These are phyloP conservation scores for Stevia rebaudiana DNA, from an alignment of 140 eudicot genomes.

Conservation along the genomic window DNA sequence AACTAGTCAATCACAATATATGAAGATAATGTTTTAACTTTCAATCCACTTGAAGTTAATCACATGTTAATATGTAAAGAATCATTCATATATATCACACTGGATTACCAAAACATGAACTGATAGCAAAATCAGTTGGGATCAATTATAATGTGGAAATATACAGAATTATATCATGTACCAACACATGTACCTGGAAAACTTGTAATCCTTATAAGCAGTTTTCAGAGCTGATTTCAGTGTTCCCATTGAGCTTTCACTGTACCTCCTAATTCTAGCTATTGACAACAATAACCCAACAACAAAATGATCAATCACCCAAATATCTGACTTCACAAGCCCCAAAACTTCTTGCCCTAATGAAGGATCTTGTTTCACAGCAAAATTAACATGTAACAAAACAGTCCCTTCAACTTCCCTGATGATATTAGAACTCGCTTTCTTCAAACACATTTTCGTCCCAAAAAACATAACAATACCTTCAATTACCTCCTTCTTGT, in stretches of 20 bases:
- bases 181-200: slow-evolving; percentile 40
- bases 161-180: neutral
- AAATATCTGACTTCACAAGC: slow-evolving; percentile 46
- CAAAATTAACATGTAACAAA: slow-evolving; percentile 77
- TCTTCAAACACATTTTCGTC: slow-evolving; percentile 26
- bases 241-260: slow-evolving; percentile 59
- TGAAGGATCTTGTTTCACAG: slow-evolving; percentile 88
- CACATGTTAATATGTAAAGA: neutral
- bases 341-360: slow-evolving; percentile 72
- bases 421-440: slow-evolving; percentile 32
- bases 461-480: slow-evolving; percentile 69
- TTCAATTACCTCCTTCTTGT: slow-evolving; percentile 55
- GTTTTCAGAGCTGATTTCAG: slow-evolving; percentile 49
- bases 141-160: neutral
- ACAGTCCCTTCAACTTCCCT: slow-evolving; percentile 89
- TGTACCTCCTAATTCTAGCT: slow-evolving; percentile 62
- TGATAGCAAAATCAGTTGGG: neutral
- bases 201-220: slow-evolving; percentile 64
- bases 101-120: neutral
- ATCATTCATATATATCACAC: neutral
- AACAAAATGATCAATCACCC: slow-evolving; percentile 55
- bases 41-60: neutral
- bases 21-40: neutral
- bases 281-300: slow-evolving; percentile 61
- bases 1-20: neutral